Evolutionary conservation across 2,329 filamentous ascomycete genomes (phyloP), one percentile per base, ranked within the genome.

Genomic region (Berkeleyomyces basicola): DNA sequence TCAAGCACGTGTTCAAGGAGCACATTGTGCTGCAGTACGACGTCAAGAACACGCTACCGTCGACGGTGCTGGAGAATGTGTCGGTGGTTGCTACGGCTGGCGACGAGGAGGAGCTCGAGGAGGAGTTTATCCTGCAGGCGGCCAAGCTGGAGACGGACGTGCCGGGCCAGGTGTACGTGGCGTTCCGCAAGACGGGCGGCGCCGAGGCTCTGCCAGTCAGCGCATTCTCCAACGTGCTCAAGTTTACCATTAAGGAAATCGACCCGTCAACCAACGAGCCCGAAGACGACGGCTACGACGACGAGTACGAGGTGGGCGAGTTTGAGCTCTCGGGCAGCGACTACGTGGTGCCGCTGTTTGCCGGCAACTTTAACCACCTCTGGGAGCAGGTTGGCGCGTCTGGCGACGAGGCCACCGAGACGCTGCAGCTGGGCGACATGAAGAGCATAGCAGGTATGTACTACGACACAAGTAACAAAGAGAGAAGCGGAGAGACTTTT

Each of bases 1-100:
- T 96, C 74, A 99, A 99, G 79, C 93, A 99, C 72, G 84, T 99
- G 70, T 99, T 96, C 84, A 95, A 95, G 76, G 89, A 96, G 72
- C 89, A 97, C 71, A 79, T 99, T 70, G 92, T 99, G 42, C 77
- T 99, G 62, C 93, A 99, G 71, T 99, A 93, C 74, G 89, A 97
- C 71, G 85, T 99, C 73, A 97, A 95, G 80, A 99, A 99, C 78
- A 99, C 93, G 2, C 80, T 99, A 9, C 86, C 89, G 10, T 89
- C 91, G 65, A 95, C 90, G 14, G 83, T 99, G 37, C 79, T 97
- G 42, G 90, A 96, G 72, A 89, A 95, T 66, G 90, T 95, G 14
- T 90, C 88, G 0, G 83, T 96, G 46, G 81, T 91, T 16, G 87
- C 87, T 39, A 86, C 86, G 0, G 89, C 91, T 3, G 77, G 84